phyloP scores from a whole-genome alignment of 1,139 yeast genomes.

The Scheffersomyces lignicola region DNA sequence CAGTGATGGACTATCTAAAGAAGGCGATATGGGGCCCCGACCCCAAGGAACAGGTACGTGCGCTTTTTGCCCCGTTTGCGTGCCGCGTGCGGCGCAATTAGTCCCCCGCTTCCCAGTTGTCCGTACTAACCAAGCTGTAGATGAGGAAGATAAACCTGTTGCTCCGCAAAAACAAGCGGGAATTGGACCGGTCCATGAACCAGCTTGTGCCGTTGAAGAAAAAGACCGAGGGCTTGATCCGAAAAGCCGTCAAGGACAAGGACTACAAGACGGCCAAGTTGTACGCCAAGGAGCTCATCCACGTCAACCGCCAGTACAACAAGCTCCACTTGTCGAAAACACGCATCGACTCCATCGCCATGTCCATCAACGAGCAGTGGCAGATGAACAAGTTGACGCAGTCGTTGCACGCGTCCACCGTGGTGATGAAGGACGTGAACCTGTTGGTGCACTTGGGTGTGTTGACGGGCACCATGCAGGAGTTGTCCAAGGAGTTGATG shows the following conservation, averaged over 20 bases:
- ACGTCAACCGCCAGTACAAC: conserved; percentile 70
- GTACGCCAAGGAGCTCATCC: conserved; percentile 80
- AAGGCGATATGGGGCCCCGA: conserved; percentile 94
- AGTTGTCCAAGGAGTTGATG: conserved; percentile 81
- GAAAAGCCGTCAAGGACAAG: conserved; percentile 72
- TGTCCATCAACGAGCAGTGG: conserved; percentile 92
- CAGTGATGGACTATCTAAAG: conserved; percentile 67
- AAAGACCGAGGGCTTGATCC: conserved; percentile 76
- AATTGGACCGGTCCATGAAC: conserved; percentile 70
- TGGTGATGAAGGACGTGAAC: conserved; percentile 87
- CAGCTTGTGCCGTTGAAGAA: conserved; percentile 65
- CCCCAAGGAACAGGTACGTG: conserved; percentile 79
- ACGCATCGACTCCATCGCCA: conserved; percentile 77
- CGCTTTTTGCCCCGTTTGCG: background rate
- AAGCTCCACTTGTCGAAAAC: conserved; percentile 81
- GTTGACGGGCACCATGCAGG: conserved; percentile 81
- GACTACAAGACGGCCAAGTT: conserved; percentile 74
- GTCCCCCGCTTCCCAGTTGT: background rate
- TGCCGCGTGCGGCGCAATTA: background rate
- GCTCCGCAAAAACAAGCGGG: conserved; percentile 81
- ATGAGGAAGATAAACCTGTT: conserved; percentile 80
- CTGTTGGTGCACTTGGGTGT: conserved; percentile 77
- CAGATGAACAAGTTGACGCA: conserved; percentile 82
- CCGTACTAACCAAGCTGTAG: conserved; percentile 32
- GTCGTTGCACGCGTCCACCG: conserved; percentile 76